Base-by-base conservation (phyloP, 306 rosid genomes). In the Sophora flavescens region DNA sequence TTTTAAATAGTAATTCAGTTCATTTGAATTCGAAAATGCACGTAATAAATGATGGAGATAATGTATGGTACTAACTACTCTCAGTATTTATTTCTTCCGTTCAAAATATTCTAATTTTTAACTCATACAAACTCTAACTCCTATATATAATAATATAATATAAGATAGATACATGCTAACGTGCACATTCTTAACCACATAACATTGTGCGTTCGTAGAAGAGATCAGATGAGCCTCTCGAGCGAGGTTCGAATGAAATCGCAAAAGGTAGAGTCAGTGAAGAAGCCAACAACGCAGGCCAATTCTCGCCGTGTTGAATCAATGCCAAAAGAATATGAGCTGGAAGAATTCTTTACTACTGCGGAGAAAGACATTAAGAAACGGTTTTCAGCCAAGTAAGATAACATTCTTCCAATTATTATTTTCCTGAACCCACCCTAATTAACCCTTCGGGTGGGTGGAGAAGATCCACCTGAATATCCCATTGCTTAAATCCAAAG, bases 291-390 rank as follows among this genome's bases (percentile, higher is more conserved):
- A 16, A 70, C 36, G 44, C 81, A 76, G 48, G 66, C 67, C 15
- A 74, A 80, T 47, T 61, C 90, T 45, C 58, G 78, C 58, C 14
- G 78, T 22, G 44, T 47, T 59, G 50, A 68, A 72, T 50, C 89
- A 42, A 9, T 53, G 18, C 41, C 98, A 2, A 45, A 88, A 4
- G 88, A 85, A 3, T 72, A 58, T 32, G 97, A 90, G 83, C 84
- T 94, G 3, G 91, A 91, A 74, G 94, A 88, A 26, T 94, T 94
- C 86, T 94, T 94, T 63, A 44, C 81, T n/a, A 73, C 79, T 4
- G 90, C 94, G 3, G 96, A 94, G 89, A 86, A 87, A 64, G 80
- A 90, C 53, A 73, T 85, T 16, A 93, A 90, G 72, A 79, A 81
- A 79, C 82, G 78, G 14, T 91, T 94, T 68, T 4, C 58, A 45